These are phyloP conservation scores for Ascoidea tarda DNA, from an alignment of 805 yeast genomes.

Conservation along the genomic window DNA sequence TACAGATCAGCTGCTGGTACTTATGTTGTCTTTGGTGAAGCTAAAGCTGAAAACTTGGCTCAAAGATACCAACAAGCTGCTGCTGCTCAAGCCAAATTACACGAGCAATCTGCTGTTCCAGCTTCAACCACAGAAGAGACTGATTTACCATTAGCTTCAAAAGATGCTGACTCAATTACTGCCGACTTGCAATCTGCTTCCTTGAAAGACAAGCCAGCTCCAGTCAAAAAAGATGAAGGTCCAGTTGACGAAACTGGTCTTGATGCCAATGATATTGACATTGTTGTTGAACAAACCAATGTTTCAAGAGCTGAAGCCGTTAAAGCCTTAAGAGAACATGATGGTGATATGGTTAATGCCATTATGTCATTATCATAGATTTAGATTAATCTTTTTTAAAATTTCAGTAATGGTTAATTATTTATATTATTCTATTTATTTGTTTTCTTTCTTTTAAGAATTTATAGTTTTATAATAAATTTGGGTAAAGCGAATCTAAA, in stretches of 20 bases:
- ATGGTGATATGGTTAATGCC: constrained; percentile 92
- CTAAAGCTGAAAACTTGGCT: constrained; percentile 88
- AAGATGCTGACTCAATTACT: constrained; percentile 66
- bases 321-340: constrained; percentile 76
- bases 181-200: constrained; percentile 70
- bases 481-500: no score
- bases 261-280: constrained; percentile 66
- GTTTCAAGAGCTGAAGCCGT: constrained; percentile 84
- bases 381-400: no score
- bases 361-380: constrained; percentile 57
- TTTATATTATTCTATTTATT: neutral
- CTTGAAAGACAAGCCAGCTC: constrained; percentile 27
- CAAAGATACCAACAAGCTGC: constrained; percentile 76
- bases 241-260: constrained; percentile 81
- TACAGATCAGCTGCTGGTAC: constrained; percentile 88
- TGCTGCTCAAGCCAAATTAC: constrained; percentile 58
- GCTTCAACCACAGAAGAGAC: constrained; percentile 28
- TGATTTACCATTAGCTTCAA: constrained; percentile 31
- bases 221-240: constrained; percentile 40
- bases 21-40: constrained; percentile 95
- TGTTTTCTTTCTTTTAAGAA: no score
- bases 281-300: constrained; percentile 84
- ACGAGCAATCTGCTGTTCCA: constrained; percentile 26
- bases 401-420: no score
- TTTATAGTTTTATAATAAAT: no score